phyloP scores from a whole-genome alignment of 2,329 filamentous ascomycete species.

The Fusarium clavum region DNA sequence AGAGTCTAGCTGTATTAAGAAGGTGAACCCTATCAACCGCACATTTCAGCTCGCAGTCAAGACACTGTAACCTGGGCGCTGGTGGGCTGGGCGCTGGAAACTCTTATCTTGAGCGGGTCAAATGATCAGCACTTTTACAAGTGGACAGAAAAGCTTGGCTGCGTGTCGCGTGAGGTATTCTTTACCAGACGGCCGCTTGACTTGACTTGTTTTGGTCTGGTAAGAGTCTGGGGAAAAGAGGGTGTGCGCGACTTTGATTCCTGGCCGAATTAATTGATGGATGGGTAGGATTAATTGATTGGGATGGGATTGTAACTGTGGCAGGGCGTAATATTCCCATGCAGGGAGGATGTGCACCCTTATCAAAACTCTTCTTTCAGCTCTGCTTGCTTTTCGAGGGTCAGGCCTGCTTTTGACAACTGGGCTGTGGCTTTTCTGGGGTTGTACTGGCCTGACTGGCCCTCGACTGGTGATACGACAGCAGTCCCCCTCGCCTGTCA shows the following conservation, averaged over 20 bases:
- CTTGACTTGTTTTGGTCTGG: constrained; percentile 10
- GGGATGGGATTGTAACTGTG: not conserved
- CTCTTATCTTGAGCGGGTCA: constrained; percentile 1
- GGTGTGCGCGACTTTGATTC: constrained; percentile 11
- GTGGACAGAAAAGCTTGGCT: constrained; percentile 6
- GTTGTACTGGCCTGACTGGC: not conserved
- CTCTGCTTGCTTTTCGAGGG: not conserved
- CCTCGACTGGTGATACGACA: not conserved
- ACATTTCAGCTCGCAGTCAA: not conserved
- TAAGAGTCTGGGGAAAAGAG: constrained; percentile 12
- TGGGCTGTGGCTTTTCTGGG: constrained; percentile 1
- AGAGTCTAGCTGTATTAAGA: not conserved
- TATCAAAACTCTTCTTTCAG: constrained; percentile 1
- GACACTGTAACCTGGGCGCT: too few species aligned
- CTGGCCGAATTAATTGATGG: too few species aligned
- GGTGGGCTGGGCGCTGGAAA: not conserved
- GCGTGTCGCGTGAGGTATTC: not conserved
- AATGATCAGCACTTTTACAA: not conserved
- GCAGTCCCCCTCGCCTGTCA: not conserved
- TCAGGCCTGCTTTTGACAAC: not conserved
- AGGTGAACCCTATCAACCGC: not conserved
- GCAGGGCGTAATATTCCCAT: not conserved
- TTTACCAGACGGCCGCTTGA: not conserved
- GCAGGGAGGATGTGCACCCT: not conserved
- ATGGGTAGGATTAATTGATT: too few species aligned